Evolutionary conservation across 345 rosid species (phyloP).

Genomic region (Melaleuca alternifolia): DNA sequence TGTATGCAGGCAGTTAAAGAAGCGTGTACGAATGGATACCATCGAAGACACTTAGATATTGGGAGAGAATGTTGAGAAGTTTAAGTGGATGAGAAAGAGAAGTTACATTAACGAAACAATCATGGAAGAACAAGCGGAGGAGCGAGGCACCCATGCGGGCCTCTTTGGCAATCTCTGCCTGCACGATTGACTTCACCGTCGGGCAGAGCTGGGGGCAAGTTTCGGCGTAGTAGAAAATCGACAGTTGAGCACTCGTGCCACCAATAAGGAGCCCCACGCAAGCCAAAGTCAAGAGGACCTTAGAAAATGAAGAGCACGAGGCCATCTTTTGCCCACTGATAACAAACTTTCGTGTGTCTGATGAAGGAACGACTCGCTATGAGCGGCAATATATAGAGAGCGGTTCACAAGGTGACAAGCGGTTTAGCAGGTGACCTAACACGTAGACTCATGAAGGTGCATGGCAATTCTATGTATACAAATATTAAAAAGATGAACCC

Average conservation of each 20-base stretch:
- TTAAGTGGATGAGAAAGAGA: not conserved
- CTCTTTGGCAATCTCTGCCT: conserved; percentile 43
- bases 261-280: conserved; percentile 13
- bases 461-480: not conserved
- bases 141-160: conserved; percentile 68
- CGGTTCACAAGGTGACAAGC: conserved; percentile 1
- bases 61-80: not conserved
- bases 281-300: conserved; percentile 12
- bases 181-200: conserved; percentile 36
- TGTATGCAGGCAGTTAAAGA: not conserved
- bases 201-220: conserved; percentile 54
- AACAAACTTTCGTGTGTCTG: not conserved
- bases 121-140: conserved; percentile 83
- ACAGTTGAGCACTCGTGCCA: conserved; percentile 55
- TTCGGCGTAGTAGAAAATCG: conserved; percentile 46
- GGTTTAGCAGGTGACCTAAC: conserved; percentile 56
- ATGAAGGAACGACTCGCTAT: not conserved
- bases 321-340: conserved; percentile 8
- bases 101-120: conserved; percentile 83
- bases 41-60: too few relatives aligned
- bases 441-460: conserved; percentile 23
- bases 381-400: not conserved
- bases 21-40: not conserved
- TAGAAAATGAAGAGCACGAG: conserved; percentile 7
- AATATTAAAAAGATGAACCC: not conserved